Percentiles rank a stretch among this genome's conserved stretches.
These are phyloP conservation scores for Raphanus hybrid DNA, from an alignment of 441 rosid species.

Conservation along the genomic window DNA sequence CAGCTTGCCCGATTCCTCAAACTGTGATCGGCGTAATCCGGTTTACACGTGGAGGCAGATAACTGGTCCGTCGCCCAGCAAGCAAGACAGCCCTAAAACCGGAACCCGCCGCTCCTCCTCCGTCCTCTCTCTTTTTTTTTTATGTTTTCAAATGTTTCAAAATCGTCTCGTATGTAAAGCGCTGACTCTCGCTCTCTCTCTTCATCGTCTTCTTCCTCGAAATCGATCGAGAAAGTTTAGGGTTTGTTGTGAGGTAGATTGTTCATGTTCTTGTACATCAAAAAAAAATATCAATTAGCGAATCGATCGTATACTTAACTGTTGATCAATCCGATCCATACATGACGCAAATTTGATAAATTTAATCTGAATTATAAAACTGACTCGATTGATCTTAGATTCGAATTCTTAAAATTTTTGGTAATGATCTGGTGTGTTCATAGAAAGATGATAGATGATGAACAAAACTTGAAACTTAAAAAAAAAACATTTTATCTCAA, in stretches of 20 bases:
- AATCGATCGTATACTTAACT: conserved; percentile 18
- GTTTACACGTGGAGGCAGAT: conserved; percentile 42
- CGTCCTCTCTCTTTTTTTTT: not conserved
- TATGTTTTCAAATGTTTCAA: not conserved
- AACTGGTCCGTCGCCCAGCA: conserved; percentile 28
- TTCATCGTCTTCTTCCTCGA: conserved; percentile 37
- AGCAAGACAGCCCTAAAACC: conserved; percentile 13
- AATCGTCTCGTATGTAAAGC: conserved; percentile 35
- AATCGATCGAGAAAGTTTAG: conserved; percentile 32
- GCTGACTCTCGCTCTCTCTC: conserved; percentile 34
- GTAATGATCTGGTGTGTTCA: too few relatives aligned
- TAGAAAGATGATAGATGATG: not conserved
- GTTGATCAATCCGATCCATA: not conserved
- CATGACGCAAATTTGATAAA: not conserved
- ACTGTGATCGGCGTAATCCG: conserved; percentile 33
- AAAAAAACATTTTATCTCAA: not conserved
- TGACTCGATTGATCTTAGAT: too few relatives aligned
- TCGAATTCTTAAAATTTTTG: too few relatives aligned
- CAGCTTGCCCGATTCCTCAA: conserved; percentile 43
- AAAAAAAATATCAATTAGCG: conserved; percentile 24
- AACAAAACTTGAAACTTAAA: not conserved
- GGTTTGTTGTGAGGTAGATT: conserved; percentile 32
- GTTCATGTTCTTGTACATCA: conserved; percentile 38
- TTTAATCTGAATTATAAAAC: too few relatives aligned
- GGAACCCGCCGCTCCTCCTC: not conserved